Evolutionary conservation across 495 filamentous ascomycete genomes (phyloP).

Genomic region (Echria macrotheca): DNA sequence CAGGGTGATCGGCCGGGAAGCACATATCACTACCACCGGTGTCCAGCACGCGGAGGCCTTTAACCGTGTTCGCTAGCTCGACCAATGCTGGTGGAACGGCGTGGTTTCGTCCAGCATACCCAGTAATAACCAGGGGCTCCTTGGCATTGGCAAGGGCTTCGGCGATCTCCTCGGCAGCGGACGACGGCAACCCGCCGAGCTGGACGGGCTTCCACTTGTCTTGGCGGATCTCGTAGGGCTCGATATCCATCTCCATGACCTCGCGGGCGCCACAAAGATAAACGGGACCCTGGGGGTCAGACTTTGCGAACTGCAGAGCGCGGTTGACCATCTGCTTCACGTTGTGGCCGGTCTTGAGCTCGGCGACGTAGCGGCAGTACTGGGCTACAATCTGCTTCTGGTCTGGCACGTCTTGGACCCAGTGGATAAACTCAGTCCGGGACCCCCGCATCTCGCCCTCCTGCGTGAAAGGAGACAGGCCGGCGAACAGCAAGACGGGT

Average conservation of each 20-base stretch:
- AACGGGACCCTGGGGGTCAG: conserved; percentile 77
- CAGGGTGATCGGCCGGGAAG: conserved; percentile 75
- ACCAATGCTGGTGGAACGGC: conserved; percentile 67
- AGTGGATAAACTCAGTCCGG: conserved; percentile 93
- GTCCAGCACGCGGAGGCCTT: conserved; percentile 78
- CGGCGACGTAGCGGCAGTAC: conserved; percentile 88
- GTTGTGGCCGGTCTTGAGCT: conserved; percentile 88
- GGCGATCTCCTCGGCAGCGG: conserved; percentile 62
- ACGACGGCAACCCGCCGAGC: conserved; percentile 64
- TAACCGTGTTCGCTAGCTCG: conserved; percentile 68
- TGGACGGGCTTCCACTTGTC: conserved; percentile 69
- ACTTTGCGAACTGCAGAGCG: conserved; percentile 79
- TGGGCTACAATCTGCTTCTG: conserved; percentile 88
- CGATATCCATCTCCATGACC: conserved; percentile 88
- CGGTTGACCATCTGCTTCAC: conserved; percentile 95
- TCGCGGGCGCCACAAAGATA: conserved; percentile 83
- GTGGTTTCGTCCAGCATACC: conserved; percentile 75
- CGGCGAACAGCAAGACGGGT: conserved; percentile 87
- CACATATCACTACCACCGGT: conserved; percentile 93
- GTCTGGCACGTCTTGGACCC: conserved; percentile 95
- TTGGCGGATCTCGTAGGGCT: conserved; percentile 71
- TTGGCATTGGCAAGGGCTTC: conserved; percentile 67
- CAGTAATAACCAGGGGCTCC: conserved; percentile 73
- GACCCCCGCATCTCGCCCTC: conserved; percentile 87
- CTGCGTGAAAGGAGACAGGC: conserved; percentile 80